Conservation (phyloP, 2,329 filamentous ascomycete genomes). For the Cordyceps militaris region DNA sequence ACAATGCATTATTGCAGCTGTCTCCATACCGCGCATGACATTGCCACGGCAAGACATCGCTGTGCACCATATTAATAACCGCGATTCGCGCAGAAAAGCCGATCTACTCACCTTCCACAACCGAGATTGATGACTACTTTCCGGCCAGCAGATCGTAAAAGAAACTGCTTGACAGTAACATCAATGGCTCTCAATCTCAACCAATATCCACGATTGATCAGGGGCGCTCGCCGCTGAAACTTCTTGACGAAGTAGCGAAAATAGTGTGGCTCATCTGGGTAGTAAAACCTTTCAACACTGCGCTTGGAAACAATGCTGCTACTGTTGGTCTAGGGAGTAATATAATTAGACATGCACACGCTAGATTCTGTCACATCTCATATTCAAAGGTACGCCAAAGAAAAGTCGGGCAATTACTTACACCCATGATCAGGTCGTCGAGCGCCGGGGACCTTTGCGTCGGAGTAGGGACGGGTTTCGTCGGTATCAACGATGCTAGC, state of each 20-base stretch:
- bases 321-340: constrained; percentile 65
- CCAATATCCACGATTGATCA: constrained; percentile 89
- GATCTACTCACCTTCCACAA: constrained; percentile 70
- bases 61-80: constrained; percentile 28
- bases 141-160: constrained; percentile 48
- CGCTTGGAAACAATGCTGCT: constrained; percentile 89
- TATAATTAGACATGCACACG: neutral
- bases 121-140: constrained; percentile 80
- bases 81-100: neutral
- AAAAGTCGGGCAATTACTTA: too few relatives aligned
- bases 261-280: constrained; percentile 69
- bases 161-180: constrained; percentile 63
- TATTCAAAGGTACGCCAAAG: neutral
- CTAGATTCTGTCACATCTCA: too few relatives aligned
- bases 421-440: constrained; percentile 51
- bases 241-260: constrained; percentile 84
- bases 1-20: constrained; percentile 52
- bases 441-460: constrained; percentile 20
- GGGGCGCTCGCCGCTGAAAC: constrained; percentile 71
- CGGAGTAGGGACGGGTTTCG: constrained; percentile 15
- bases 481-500: neutral
- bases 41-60: constrained; percentile 83
- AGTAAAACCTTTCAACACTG: constrained; percentile 85
- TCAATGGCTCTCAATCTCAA: constrained; percentile 79
- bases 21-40: constrained; percentile 61